These are phyloP conservation scores for Rhizoctonia solani DNA, from an alignment of 1,284 basidiomycete species.

Conservation along the genomic window DNA sequence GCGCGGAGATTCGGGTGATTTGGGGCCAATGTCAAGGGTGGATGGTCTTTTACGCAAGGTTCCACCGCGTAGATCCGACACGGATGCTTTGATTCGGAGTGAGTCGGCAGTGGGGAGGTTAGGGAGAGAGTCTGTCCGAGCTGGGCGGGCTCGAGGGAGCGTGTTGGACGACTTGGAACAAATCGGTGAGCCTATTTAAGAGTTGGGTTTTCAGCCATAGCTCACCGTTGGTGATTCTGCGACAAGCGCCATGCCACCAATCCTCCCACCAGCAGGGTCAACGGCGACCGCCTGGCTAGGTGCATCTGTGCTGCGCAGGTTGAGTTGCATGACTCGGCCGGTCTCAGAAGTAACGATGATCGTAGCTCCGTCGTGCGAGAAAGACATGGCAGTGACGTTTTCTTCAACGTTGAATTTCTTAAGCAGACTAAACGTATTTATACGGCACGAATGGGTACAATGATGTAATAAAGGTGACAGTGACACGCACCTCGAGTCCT, in stretches of 20 bases:
- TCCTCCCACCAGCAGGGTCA: constrained; percentile 52
- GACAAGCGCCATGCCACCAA: constrained; percentile 56
- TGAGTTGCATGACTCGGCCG: constrained; percentile 63
- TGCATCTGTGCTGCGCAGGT: constrained; percentile 65
- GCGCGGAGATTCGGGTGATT: constrained; percentile 9
- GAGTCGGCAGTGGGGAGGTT: constrained; percentile 4
- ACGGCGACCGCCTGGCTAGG: constrained; percentile 58
- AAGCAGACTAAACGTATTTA: constrained; percentile 52
- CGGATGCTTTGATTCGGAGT: background rate
- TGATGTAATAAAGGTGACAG: background rate
- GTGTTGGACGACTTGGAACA: background rate
- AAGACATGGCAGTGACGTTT: constrained; percentile 59
- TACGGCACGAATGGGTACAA: background rate
- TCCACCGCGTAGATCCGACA: background rate
- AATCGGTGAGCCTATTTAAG: background rate
- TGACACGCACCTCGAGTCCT: constrained; percentile 41
- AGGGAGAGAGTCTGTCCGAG: constrained; percentile 9
- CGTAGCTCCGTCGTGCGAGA: constrained; percentile 67
- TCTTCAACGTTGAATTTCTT: constrained; percentile 58
- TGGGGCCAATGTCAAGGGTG: background rate
- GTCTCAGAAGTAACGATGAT: constrained; percentile 65
- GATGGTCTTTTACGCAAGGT: constrained; percentile 11
- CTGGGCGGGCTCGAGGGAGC: background rate
- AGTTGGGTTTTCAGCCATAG: background rate
- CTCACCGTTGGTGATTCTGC: constrained; percentile 3